phyloP scores from a whole-genome alignment of 2,329 filamentous ascomycete genomes.

The Curvularia eragrostidis region DNA sequence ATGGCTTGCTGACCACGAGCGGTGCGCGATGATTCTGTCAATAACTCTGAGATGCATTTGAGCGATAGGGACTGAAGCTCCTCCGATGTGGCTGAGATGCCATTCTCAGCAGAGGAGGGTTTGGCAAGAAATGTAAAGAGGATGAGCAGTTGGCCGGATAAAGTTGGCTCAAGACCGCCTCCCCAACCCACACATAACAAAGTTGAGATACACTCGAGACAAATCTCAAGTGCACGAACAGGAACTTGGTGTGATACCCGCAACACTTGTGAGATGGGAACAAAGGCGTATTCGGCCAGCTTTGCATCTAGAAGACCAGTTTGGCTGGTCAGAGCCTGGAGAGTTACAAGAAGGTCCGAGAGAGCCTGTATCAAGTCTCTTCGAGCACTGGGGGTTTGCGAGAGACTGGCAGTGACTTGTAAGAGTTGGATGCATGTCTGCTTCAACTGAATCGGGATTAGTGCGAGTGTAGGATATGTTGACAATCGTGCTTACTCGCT shows the following conservation, averaged over 20 bases:
- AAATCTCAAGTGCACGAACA: slow-evolving; percentile 74
- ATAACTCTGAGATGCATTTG: slow-evolving; percentile 70
- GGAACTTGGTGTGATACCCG: slow-evolving; percentile 76
- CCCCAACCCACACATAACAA: slow-evolving; percentile 83
- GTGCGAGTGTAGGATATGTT: neutral
- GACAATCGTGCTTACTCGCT: slow-evolving; percentile 35
- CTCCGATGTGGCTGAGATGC: slow-evolving; percentile 64
- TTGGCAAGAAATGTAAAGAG: slow-evolving; percentile 82
- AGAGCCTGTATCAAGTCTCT: slow-evolving; percentile 59
- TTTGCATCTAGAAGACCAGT: slow-evolving; percentile 71
- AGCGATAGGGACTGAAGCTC: slow-evolving; percentile 78
- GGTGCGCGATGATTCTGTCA: slow-evolving; percentile 63
- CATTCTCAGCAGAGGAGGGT: slow-evolving; percentile 64
- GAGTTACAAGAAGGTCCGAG: slow-evolving; percentile 53
- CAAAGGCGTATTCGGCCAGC: slow-evolving; percentile 93
- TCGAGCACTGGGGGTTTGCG: slow-evolving; percentile 53
- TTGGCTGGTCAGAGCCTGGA: slow-evolving; percentile 44
- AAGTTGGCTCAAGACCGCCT: slow-evolving; percentile 69
- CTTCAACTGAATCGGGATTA: slow-evolving; percentile 57
- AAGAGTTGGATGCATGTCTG: slow-evolving; percentile 65
- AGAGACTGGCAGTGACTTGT: slow-evolving; percentile 60
- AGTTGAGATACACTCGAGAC: slow-evolving; percentile 75
- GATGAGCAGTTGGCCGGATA: slow-evolving; percentile 85
- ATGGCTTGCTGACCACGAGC: slow-evolving; percentile 59
- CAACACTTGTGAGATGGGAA: slow-evolving; percentile 87